phyloP scores from a whole-genome alignment of 345 rosid species.

The Pugionium dolabratum region DNA sequence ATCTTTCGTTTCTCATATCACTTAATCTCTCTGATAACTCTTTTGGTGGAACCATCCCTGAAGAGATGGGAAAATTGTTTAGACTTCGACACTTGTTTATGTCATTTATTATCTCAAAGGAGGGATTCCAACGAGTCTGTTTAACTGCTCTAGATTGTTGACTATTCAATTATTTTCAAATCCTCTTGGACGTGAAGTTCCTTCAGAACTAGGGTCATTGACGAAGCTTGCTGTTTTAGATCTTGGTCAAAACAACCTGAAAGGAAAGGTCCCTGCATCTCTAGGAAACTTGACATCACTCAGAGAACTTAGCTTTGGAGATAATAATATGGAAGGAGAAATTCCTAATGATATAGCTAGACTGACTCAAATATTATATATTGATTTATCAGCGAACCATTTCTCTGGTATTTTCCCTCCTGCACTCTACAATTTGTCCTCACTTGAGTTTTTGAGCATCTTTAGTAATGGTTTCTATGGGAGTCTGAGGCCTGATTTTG shows the following conservation, averaged over 20 bases:
- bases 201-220: slow-evolving; percentile 23
- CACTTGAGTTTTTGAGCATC: slow-evolving; percentile 9
- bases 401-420: slow-evolving; percentile 15
- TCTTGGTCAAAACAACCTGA: slow-evolving; percentile 1
- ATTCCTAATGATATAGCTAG: slow-evolving; percentile 12
- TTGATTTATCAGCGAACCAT: background rate
- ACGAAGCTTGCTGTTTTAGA: background rate
- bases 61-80: background rate
- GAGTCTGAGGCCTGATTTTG: slow-evolving; percentile 13
- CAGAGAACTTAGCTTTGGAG: background rate
- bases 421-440: slow-evolving; percentile 6
- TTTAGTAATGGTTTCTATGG: slow-evolving; percentile 2
- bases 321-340: background rate
- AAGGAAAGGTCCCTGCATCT: slow-evolving; percentile 15
- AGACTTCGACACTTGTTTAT: background rate
- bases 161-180: background rate
- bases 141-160: background rate
- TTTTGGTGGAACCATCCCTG: background rate
- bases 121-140: background rate
- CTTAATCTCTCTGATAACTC: background rate
- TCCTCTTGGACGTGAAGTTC: background rate
- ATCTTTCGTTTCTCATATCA: background rate
- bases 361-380: background rate
- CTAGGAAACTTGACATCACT: slow-evolving; percentile 28
- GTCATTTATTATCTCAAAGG: background rate